phyloP scores from a whole-genome alignment of 768 basidiomycete genomes.

The Boletales sp. region DNA sequence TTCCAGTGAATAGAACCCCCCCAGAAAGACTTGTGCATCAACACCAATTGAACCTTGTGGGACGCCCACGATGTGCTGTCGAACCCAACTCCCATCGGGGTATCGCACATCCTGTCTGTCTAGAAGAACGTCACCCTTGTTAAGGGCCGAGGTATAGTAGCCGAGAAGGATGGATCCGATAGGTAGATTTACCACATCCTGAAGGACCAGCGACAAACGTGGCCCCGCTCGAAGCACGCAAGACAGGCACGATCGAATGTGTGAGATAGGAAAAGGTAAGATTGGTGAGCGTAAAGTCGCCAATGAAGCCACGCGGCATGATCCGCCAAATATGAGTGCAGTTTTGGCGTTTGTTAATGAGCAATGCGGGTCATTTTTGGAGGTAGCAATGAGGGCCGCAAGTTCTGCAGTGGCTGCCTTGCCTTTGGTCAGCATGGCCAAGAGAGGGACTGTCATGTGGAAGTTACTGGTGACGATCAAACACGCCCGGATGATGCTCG shows the following conservation, averaged over 20 bases:
- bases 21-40: constrained; percentile 53
- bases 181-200: constrained; percentile 76
- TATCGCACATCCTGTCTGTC: constrained; percentile 81
- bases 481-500: constrained; percentile 98
- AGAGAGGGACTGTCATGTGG: constrained; percentile 81
- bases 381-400: constrained; percentile 14
- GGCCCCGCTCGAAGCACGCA: constrained; percentile 59
- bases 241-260: constrained; percentile 56
- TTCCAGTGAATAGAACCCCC: constrained; percentile 82
- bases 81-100: constrained; percentile 67
- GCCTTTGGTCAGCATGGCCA: constrained; percentile 64
- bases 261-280: constrained; percentile 75
- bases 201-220: constrained; percentile 81
- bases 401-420: constrained; percentile 44
- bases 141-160: constrained; percentile 59
- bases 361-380: constrained; percentile 37
- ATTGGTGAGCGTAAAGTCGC: constrained; percentile 61
- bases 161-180: constrained; percentile 63
- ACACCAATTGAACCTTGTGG: constrained; percentile 64
- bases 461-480: constrained; percentile 85
- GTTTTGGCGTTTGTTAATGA: constrained; percentile 8
- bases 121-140: constrained; percentile 62
- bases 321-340: constrained; percentile 56
- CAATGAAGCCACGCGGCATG: constrained; percentile 56
- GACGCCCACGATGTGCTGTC: constrained; percentile 69